These are phyloP conservation scores for Auricularia heimuer DNA, from an alignment of 768 basidiomycete genomes.

Conservation along the genomic window DNA sequence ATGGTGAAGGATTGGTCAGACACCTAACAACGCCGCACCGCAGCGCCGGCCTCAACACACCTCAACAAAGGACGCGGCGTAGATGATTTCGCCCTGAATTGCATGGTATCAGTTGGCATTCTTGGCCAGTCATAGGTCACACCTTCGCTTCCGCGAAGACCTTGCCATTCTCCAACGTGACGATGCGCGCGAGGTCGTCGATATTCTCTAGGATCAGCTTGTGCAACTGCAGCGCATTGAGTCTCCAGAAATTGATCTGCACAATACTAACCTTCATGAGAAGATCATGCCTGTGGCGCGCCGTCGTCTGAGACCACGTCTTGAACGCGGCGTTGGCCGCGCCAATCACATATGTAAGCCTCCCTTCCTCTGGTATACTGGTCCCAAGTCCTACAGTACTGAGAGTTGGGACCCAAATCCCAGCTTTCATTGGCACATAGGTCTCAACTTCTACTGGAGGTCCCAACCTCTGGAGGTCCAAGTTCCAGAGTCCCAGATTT, in stretches of 20 bases:
- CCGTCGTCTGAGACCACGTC: conserved; percentile 78
- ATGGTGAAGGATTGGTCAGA: neutral
- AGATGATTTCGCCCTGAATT: conserved; percentile 64
- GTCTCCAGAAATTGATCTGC: neutral
- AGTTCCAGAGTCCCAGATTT: too few relatives aligned
- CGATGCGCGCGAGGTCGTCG: conserved; percentile 80
- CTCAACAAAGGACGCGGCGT: conserved; percentile 80
- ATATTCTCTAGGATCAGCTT: conserved; percentile 70
- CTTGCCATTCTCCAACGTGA: conserved; percentile 82
- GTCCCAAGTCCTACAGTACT: too few relatives aligned
- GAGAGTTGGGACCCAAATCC: too few relatives aligned
- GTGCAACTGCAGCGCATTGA: conserved; percentile 32
- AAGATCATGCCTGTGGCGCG: conserved; percentile 80
- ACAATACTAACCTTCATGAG: conserved; percentile 40
- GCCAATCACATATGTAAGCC: too few relatives aligned
- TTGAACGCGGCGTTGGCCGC: conserved; percentile 75
- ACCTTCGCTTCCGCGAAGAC: conserved; percentile 76
- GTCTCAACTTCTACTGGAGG: too few relatives aligned
- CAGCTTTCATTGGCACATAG: too few relatives aligned
- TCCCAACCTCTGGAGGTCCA: too few relatives aligned
- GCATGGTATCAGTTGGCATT: too few relatives aligned
- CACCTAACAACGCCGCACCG: neutral
- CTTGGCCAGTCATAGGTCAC: too few relatives aligned
- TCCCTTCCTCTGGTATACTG: too few relatives aligned
- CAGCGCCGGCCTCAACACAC: conserved; percentile 25